Evolutionary conservation across 108 stramenopile species (phyloP).

Genomic region (Cylindrotheca closterium): DNA sequence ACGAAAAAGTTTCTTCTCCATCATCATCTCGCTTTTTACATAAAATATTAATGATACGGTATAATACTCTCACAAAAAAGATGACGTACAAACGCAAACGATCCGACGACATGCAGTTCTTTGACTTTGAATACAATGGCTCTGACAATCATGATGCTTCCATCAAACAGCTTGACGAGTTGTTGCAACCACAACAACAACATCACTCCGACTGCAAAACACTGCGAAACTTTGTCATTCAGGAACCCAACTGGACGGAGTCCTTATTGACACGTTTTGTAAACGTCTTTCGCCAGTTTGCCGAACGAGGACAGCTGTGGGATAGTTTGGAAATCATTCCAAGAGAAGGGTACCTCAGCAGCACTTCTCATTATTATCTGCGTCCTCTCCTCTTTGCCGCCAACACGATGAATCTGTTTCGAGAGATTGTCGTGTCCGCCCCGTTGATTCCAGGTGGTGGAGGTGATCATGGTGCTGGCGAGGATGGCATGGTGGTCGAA

Average conservation of each 20-base stretch:
- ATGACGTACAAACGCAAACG: neutral
- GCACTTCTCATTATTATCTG: neutral
- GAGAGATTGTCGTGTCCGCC: neutral
- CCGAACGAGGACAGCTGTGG: neutral
- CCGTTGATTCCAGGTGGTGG: neutral
- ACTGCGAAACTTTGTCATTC: neutral
- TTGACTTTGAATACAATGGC: neutral
- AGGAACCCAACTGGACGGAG: neutral
- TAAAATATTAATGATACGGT: no score
- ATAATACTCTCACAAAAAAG: neutral
- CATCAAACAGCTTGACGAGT: neutral
- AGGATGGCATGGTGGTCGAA: no score
- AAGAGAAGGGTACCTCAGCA: neutral
- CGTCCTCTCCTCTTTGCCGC: neutral
- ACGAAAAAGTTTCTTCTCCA: no score
- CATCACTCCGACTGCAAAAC: neutral
- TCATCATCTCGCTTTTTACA: no score
- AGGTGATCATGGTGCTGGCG: no score
- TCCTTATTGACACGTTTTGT: neutral
- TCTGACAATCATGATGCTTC: no score
- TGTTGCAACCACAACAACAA: neutral
- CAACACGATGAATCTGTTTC: neutral
- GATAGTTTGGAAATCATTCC: neutral
- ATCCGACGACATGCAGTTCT: neutral
- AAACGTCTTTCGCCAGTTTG: neutral